Base-by-base conservation (phyloP, 495 filamentous ascomycete genomes). In the Monascus purpureus region DNA sequence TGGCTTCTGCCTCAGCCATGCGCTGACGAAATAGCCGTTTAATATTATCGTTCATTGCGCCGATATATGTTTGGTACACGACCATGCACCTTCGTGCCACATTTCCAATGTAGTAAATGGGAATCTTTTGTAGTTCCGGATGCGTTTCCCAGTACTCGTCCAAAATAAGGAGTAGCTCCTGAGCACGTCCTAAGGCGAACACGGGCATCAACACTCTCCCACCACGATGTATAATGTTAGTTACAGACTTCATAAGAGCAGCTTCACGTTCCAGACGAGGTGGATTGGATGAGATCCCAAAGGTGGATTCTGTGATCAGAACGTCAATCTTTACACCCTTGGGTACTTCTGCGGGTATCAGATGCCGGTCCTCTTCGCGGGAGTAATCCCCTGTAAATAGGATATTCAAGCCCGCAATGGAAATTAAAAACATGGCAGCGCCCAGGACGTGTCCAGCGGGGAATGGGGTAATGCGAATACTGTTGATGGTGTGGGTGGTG, bases 21-120 rank as follows among this genome's bases (percentile, higher is more conserved):
- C 82, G 71, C 47, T 88, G 78, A 13, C 80, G 67, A 59, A 92
- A 93, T 6, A 90, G 67, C 2, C 80, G 70, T 47, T 93, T 94
- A 57, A 97, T 96, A 44, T 93, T 95, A 50, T 94, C 88, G 50
- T 97, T 97, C 90, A 97, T 97, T 16, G 85, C 82, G 32, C 82
- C 79, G 37, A 94, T 80, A 47, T 95, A 96, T 1, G 90, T 97
- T 53, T 95, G 88, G 47, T 97, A 97, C 4, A 97, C 86, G 12
- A 93, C 72, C 90, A 97, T 97, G 50, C 90, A 97, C 53, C 93
- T 90, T 40, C 88, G 64, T 1, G 90, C 90, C 29, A 94, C 68
- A 47, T 88, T 93, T 38, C 79, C 84, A 30, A 90, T 90, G 53
- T 95, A 97, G 61, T 95, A 97, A 33, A 97, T 96, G 12, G 90